Evolutionary conservation across 148 eudicot genomes (phyloP).

Genomic region (Pharnaceum exiguum): DNA sequence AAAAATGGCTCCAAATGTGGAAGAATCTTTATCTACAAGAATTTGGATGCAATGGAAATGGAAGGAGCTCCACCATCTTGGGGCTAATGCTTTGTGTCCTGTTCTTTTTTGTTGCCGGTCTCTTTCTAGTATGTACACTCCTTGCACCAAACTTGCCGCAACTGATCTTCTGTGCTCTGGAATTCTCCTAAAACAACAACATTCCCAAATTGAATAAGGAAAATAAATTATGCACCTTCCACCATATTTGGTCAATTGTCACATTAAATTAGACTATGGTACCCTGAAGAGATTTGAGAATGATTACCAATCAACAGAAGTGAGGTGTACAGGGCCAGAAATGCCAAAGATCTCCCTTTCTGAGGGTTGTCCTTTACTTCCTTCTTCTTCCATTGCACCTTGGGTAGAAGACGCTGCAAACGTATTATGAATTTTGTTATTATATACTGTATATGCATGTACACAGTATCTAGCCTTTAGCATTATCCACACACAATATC

Average conservation of each 20-base stretch:
- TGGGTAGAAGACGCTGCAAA: too few relatives aligned
- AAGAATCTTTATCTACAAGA: constrained; percentile 41
- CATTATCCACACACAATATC: too few relatives aligned
- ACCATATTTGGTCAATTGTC: neutral
- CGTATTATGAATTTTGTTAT: too few relatives aligned
- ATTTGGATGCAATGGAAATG: constrained; percentile 37
- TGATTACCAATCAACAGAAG: constrained; percentile 43
- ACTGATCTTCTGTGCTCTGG: constrained; percentile 41
- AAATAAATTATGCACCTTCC: neutral
- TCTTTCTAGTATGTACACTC: constrained; percentile 61
- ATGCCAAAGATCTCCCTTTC: constrained; percentile 29
- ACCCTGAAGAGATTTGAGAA: neutral
- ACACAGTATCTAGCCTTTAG: too few relatives aligned
- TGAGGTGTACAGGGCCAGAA: constrained; percentile 43
- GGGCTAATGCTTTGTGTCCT: constrained; percentile 54
- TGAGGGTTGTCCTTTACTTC: constrained; percentile 17
- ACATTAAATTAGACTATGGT: neutral
- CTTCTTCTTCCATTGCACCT: constrained; percentile 7
- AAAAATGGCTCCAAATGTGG: constrained; percentile 63
- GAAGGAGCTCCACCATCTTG: constrained; percentile 73
- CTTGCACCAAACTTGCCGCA: constrained; percentile 80
- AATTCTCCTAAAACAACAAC: constrained; percentile 33
- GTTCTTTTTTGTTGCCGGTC: constrained; percentile 52
- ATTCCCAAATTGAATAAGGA: neutral
- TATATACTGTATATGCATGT: too few relatives aligned